Conservation (phyloP, 2,329 filamentous ascomycete genomes). For the Chaetomiaceae sp. region DNA sequence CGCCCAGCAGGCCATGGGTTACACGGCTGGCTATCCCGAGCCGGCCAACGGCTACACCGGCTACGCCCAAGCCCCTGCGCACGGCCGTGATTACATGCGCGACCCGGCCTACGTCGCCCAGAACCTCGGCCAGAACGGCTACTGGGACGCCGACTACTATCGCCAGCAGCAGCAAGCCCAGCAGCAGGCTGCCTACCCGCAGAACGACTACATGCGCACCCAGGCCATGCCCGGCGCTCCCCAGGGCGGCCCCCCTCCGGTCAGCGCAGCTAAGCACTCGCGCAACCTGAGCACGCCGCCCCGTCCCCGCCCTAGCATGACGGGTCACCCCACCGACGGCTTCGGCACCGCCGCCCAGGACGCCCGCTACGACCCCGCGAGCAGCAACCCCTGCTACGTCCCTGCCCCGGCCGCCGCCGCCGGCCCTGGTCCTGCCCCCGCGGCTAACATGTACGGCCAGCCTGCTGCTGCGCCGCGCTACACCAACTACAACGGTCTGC, state of each 20-base stretch:
- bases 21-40: background rate
- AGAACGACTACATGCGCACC: background rate
- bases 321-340: background rate
- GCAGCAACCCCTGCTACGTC: too few species aligned
- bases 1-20: background rate
- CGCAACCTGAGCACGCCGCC: slow-evolving; percentile 15
- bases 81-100: background rate
- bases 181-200: background rate
- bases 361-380: background rate
- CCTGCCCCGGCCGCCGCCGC: too few species aligned
- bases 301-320: background rate
- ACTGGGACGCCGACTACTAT: background rate
- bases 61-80: background rate
- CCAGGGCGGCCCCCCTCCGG: background rate
- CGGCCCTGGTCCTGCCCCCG: too few species aligned
- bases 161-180: background rate
- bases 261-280: slow-evolving; percentile 18
- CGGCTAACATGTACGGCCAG: too few species aligned
- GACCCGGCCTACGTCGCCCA: background rate
- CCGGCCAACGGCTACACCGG: background rate
- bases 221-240: background rate
- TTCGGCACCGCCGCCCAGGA: background rate
- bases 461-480: too few species aligned
- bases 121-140: background rate
- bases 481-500: too few species aligned